Conservation (phyloP, 75 land plant species). For the Selaginella moellendorffii region DNA sequence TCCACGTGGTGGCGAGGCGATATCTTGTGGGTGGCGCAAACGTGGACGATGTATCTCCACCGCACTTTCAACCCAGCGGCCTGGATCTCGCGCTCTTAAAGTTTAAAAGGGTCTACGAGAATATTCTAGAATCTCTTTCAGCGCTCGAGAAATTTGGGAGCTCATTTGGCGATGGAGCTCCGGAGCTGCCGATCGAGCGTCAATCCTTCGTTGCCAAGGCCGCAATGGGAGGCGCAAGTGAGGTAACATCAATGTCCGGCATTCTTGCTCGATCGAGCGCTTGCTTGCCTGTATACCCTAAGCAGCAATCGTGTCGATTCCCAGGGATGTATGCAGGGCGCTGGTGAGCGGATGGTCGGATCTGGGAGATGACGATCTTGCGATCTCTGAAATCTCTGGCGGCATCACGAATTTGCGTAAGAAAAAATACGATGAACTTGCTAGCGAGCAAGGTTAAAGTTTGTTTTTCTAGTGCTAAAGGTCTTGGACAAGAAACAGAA, state of each 20-base stretch:
- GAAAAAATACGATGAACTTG: too few relatives aligned
- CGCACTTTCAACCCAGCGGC: too few relatives aligned
- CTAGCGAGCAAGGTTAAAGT: too few relatives aligned
- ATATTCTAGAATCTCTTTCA: too few relatives aligned
- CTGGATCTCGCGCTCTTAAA: too few relatives aligned
- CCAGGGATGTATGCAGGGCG: slow-evolving; percentile 51
- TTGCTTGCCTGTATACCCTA: neutral
- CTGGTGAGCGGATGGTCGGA: slow-evolving; percentile 40
- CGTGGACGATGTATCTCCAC: too few relatives aligned
- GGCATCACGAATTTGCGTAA: slow-evolving; percentile 62
- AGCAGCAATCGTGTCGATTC: neutral
- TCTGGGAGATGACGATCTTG: slow-evolving; percentile 32
- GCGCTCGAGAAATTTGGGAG: too few relatives aligned
- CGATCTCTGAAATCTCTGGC: slow-evolving; percentile 43
- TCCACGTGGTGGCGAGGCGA: too few relatives aligned
- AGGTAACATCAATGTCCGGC: too few relatives aligned
- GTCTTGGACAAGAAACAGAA: neutral
- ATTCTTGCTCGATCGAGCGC: neutral
- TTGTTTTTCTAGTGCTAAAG: slow-evolving; percentile 2
- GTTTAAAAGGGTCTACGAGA: too few relatives aligned
- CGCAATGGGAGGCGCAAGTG: neutral
- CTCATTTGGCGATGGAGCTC: neutral
- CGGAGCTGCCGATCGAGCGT: neutral
- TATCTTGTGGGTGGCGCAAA: too few relatives aligned
- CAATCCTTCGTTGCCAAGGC: neutral